phyloP scores from a whole-genome alignment of 495 filamentous ascomycete species.

The Penicillium robsamsonii region DNA sequence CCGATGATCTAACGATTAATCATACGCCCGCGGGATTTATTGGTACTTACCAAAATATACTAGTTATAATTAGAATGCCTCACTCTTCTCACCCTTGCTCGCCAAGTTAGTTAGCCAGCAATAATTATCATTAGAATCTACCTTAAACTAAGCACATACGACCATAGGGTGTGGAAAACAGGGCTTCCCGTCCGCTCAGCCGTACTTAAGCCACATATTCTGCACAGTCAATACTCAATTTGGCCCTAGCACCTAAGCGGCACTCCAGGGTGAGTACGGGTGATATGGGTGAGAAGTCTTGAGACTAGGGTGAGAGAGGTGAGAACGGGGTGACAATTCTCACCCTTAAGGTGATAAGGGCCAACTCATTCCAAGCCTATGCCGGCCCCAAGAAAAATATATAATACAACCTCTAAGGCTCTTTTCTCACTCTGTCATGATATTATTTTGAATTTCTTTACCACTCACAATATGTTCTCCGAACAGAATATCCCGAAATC shows the following conservation, averaged over 20 bases:
- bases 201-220: conserved; percentile 18
- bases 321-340: conserved; percentile 11
- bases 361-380: background rate
- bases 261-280: conserved; percentile 13
- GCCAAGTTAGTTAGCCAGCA: too few relatives aligned
- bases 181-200: conserved; percentile 24
- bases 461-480: background rate
- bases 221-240: conserved; percentile 14
- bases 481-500: conserved; percentile 9
- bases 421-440: background rate
- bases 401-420: background rate
- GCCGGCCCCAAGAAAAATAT: background rate
- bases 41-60: too few relatives aligned
- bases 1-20: too few relatives aligned
- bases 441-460: background rate
- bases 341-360: background rate
- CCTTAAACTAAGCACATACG: too few relatives aligned
- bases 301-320: conserved; percentile 7
- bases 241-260: background rate
- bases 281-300: conserved; percentile 14
- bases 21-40: too few relatives aligned
- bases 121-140: too few relatives aligned
- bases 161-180: conserved; percentile 21
- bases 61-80: too few relatives aligned
- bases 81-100: too few relatives aligned